Percentiles rank a stretch among this genome's conserved stretches.
These are phyloP conservation scores for Pelargonium cotyledonis DNA, from an alignment of 441 rosid species.

Conservation along the genomic window DNA sequence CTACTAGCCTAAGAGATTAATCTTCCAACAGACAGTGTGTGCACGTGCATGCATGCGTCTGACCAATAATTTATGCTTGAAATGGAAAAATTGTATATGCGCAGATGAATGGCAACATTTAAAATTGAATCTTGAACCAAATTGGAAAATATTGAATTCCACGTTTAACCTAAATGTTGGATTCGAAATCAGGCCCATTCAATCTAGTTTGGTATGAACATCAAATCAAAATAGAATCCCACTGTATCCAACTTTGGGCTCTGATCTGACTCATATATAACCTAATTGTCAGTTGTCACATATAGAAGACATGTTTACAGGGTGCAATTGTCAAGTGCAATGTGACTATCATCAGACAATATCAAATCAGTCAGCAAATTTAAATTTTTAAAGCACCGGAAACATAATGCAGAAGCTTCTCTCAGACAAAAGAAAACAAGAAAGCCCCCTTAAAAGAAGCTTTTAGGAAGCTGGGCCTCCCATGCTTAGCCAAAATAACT, in stretches of 20 bases:
- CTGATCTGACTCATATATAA: not conserved
- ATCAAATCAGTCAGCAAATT: not conserved
- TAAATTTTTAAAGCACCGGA: not conserved
- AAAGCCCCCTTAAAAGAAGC: not conserved
- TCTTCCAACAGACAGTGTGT: not conserved
- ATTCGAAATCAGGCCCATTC: not conserved
- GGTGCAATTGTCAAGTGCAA: not conserved
- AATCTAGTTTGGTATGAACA: not conserved
- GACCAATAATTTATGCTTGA: not conserved
- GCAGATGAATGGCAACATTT: not conserved
- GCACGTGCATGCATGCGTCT: not conserved
- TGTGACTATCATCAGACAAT: not conserved
- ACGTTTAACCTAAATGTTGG: too few species aligned
- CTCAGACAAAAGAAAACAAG: not conserved
- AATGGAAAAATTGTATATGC: not conserved
- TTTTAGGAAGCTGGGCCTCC: not conserved
- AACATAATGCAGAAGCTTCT: not conserved
- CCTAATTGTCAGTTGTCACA: not conserved
- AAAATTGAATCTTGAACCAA: not conserved
- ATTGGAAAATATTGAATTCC: not conserved
- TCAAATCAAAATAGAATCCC: not conserved
- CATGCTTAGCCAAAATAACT: constrained; percentile 8
- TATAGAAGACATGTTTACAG: not conserved
- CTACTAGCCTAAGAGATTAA: not conserved
- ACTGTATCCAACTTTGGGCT: not conserved